Evolutionary conservation across 106 monocot species (phyloP).

Genomic region (Apostasia ramifera): DNA sequence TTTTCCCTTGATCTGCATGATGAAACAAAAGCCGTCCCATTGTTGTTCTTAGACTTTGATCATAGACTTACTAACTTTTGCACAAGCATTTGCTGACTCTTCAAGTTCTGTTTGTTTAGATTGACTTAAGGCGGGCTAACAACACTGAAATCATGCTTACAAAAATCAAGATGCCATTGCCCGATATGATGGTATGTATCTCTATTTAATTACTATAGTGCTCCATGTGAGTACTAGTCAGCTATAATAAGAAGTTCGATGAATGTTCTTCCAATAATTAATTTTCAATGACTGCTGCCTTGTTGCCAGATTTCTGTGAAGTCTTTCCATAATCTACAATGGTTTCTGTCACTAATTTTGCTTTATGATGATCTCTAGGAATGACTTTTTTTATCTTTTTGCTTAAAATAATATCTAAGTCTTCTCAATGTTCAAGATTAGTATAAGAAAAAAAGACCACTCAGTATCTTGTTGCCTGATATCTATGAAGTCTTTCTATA

Average conservation of each 20-base stretch:
- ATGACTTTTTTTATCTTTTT: no score
- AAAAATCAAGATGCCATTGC: conserved; percentile 91
- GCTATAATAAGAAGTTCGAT: background rate
- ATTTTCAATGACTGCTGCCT: no score
- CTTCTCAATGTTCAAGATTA: no score
- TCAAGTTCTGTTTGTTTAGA: conserved; percentile 21
- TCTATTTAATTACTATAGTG: background rate
- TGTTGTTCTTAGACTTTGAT: background rate
- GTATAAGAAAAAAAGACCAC: no score
- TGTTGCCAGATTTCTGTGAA: no score
- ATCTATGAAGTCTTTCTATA: no score
- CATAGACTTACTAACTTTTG: background rate
- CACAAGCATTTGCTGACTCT: background rate
- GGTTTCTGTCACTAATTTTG: no score
- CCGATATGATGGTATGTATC: conserved; percentile 86
- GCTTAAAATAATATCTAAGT: no score
- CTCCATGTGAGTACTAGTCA: background rate
- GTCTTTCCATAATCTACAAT: no score
- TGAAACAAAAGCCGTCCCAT: background rate
- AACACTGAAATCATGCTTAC: conserved; percentile 95
- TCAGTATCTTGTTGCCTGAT: no score
- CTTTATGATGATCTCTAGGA: no score
- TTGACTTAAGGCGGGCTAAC: conserved; percentile 79
- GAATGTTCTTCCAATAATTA: background rate
- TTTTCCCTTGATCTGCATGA: background rate